These are phyloP conservation scores for Pythium sp. DNA, from an alignment of 352 stramenopile genomes.

Conservation along the genomic window DNA sequence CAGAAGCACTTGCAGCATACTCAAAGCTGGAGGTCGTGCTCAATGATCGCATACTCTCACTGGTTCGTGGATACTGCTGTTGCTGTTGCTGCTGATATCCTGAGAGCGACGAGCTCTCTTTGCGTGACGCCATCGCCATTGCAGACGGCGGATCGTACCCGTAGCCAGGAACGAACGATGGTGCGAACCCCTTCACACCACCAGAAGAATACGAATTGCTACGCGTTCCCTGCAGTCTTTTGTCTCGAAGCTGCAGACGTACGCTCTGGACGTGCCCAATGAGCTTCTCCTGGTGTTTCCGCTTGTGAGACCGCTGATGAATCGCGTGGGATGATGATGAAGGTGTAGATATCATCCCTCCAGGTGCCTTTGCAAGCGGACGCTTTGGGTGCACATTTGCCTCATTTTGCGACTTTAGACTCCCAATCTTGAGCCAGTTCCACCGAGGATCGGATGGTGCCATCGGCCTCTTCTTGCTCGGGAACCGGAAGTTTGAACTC, in stretches of 20 bases:
- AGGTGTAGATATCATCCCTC: neutral
- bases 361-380: neutral
- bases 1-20: neutral
- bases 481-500: conserved; percentile 36
- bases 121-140: neutral
- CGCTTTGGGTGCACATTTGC: neutral
- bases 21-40: neutral
- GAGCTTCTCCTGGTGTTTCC: conserved; percentile 18
- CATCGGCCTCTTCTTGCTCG: conserved; percentile 30
- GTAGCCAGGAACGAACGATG: conserved; percentile 8
- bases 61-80: neutral
- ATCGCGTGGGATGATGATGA: neutral
- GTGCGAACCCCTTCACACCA: neutral
- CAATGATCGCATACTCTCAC: neutral
- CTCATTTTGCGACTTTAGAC: conserved; percentile 26
- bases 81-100: conserved; percentile 1
- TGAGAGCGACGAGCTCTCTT: conserved; percentile 1
- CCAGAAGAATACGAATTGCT: neutral
- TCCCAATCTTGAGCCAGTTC: conserved; percentile 43
- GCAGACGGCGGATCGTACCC: conserved; percentile 11
- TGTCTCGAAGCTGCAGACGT: conserved; percentile 51
- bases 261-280: conserved; percentile 43
- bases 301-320: neutral
- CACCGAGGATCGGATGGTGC: conserved; percentile 39
- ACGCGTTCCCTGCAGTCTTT: conserved; percentile 25